phyloP scores from a whole-genome alignment of 495 filamentous ascomycete species.

The Aspergillus sclerotiicarbonarius region DNA sequence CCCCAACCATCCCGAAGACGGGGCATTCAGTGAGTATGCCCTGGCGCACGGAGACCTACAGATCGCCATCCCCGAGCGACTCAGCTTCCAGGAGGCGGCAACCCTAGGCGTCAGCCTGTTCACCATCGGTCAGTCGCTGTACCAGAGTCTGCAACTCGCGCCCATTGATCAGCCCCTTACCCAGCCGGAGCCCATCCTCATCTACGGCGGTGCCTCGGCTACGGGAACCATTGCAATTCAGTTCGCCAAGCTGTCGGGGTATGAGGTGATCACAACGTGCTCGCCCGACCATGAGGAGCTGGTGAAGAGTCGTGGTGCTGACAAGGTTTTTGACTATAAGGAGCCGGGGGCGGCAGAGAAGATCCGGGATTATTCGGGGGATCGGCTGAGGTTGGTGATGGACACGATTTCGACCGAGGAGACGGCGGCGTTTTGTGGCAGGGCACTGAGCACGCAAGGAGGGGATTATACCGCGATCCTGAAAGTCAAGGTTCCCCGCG shows the following conservation, averaged over 20 bases:
- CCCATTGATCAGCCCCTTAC: slow-evolving; percentile 2
- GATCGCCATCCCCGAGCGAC: slow-evolving; percentile 47
- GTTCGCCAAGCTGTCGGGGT: slow-evolving; percentile 43
- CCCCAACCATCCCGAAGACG: slow-evolving; percentile 40
- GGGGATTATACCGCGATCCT: too few species aligned
- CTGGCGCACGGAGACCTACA: slow-evolving; percentile 46
- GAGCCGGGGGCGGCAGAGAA: slow-evolving; percentile 15
- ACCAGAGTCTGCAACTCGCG: slow-evolving; percentile 20
- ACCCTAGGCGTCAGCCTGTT: slow-evolving; percentile 51
- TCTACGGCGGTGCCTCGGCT: slow-evolving; percentile 51
- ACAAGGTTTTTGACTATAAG: slow-evolving; percentile 33
- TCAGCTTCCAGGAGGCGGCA: slow-evolving; percentile 48
- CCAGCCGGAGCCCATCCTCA: slow-evolving; percentile 28
- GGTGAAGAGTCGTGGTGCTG: slow-evolving; percentile 32
- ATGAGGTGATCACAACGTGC: slow-evolving; percentile 36
- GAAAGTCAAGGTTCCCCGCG: too few species aligned
- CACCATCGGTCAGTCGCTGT: slow-evolving; percentile 31
- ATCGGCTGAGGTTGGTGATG: slow-evolving; percentile 26
- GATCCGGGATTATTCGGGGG: slow-evolving; percentile 28
- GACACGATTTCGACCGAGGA: background rate
- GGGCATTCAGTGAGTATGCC: slow-evolving; percentile 50
- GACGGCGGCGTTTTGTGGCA: background rate
- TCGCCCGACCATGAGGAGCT: slow-evolving; percentile 34
- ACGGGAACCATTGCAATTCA: slow-evolving; percentile 56
- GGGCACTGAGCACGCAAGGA: background rate